Evolutionary conservation across 2,329 filamentous ascomycete genomes (phyloP), one percentile per base, ranked within the genome.

Genomic region (Diplodia seriata): DNA sequence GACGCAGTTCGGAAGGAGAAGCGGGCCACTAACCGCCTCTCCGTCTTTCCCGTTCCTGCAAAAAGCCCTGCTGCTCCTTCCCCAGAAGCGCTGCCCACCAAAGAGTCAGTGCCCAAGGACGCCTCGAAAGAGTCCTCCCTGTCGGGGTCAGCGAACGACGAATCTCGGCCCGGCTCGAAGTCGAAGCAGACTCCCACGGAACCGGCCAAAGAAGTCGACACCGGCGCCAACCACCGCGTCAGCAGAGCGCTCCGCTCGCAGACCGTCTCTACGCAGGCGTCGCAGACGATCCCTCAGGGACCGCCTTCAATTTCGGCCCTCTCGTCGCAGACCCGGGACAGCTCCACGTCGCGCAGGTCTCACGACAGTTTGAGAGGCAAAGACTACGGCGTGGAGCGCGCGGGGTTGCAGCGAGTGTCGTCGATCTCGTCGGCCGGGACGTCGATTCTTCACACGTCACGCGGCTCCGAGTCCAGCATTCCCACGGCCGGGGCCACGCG

Each of bases 401-500:
- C 73, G 8, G 71, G 73, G 9, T 68, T 79, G 14, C 73, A 77
- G 68, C 76, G 77, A 26, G 73, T 76, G 8, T 77, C 77, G 7
- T 76, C 76, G 8, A 73, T 75, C 7, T 77, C 77, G 8, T 76
- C 76, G n/a, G 73, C 72, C 6, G 74, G 72, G 4, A 75, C 76
- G 5, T 75, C 75, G 18, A 72, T 75, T 50, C 70, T 76, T 9
- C 75, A 79, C n/a, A 75, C 70, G 40, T 72, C 72, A 33, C 75
- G 76, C 31, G 75, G 77, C 43, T 80, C 78, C 0, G 73, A 76
- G 31, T 70, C 72, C 3, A 79, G 77, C 67, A 66, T 75, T 26
- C 53, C 64, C 3, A 38, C 23, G 4, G 20, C 40, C 29, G 50
- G 29, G 9, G 26, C 23, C 26, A 61, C 31, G 9, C 56, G 56